Percentiles rank a stretch among this genome's conserved stretches.
Evolutionary conservation across 345 rosid species (phyloP).

Genomic region (Geranium rotundifolium): DNA sequence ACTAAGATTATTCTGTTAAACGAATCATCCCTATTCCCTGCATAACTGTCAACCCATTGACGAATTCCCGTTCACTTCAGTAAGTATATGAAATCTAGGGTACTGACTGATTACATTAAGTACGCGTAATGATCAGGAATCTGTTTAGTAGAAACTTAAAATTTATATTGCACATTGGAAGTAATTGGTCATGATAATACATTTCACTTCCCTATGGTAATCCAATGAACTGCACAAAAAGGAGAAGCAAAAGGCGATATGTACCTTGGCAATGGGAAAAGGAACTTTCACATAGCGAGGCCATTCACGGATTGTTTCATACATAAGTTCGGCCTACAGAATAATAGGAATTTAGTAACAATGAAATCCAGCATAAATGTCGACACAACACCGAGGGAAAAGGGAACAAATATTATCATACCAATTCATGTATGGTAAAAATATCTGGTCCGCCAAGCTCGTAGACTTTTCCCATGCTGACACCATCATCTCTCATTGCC

Average conservation of each 20-base stretch:
- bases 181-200: background rate
- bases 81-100: background rate
- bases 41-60: too few species aligned
- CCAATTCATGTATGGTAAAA: slow-evolving; percentile 73
- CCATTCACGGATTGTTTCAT: slow-evolving; percentile 79
- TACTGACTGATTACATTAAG: background rate
- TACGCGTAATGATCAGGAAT: background rate
- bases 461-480: slow-evolving; percentile 83
- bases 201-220: background rate
- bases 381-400: slow-evolving; percentile 8
- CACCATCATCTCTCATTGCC: slow-evolving; percentile 85
- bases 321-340: slow-evolving; percentile 89
- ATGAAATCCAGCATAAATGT: slow-evolving; percentile 6
- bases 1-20: too few species aligned
- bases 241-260: background rate
- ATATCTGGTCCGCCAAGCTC: slow-evolving; percentile 98
- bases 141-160: background rate
- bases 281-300: slow-evolving; percentile 87
- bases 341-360: slow-evolving; percentile 16
- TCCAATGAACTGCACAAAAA: too few species aligned
- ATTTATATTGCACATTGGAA: background rate
- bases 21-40: too few species aligned
- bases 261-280: slow-evolving; percentile 86
- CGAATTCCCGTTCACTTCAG: background rate
- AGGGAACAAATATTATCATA: slow-evolving; percentile 17